These are phyloP conservation scores for Udeniomyces megalosporus DNA, from an alignment of 768 basidiomycete genomes.

Conservation along the genomic window DNA sequence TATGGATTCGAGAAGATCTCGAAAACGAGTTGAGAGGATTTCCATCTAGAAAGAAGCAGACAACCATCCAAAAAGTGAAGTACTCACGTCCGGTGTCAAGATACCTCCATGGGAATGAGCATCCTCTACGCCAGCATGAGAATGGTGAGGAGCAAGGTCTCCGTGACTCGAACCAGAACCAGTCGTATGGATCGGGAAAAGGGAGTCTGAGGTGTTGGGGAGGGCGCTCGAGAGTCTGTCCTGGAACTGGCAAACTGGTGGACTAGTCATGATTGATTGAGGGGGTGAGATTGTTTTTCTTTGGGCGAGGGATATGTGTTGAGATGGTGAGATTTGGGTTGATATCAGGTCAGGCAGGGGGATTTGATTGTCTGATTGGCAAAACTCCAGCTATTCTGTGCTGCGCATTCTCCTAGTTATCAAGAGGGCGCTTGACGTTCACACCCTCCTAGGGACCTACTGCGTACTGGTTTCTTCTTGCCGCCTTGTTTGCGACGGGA, in stretches of 20 bases:
- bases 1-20: too few relatives aligned
- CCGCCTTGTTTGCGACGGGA: too few relatives aligned
- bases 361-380: too few relatives aligned
- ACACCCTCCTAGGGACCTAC: too few relatives aligned
- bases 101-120: slow-evolving; percentile 32
- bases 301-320: not conserved
- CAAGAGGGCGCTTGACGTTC: too few relatives aligned
- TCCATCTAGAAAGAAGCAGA: not conserved
- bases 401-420: too few relatives aligned
- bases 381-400: too few relatives aligned
- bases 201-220: not conserved
- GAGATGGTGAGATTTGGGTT: too few relatives aligned
- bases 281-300: too few relatives aligned
- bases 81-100: slow-evolving; percentile 33
- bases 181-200: slow-evolving; percentile 10
- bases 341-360: too few relatives aligned
- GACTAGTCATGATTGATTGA: slow-evolving; percentile 1
- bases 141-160: slow-evolving; percentile 36
- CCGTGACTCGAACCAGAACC: not conserved
- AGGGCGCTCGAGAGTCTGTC: slow-evolving; percentile 25
- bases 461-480: too few relatives aligned
- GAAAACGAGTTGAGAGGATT: not conserved
- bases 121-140: slow-evolving; percentile 33
- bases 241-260: slow-evolving; percentile 28
- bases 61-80: too few relatives aligned